phyloP scores from a whole-genome alignment of 257 asterid species.

The Parsonsia alboflavescens region DNA sequence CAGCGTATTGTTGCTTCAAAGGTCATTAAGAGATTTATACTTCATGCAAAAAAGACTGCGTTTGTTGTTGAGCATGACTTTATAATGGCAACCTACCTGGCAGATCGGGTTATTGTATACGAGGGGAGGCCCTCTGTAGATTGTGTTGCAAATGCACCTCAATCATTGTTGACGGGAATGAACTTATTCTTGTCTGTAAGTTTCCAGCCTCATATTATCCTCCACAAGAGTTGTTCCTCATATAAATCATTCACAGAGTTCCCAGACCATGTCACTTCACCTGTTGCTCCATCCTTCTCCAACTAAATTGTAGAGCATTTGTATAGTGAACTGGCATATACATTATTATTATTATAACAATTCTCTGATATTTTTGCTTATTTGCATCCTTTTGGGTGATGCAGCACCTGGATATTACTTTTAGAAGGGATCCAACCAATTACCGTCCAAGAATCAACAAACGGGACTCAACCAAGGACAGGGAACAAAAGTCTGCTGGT shows the following conservation, averaged over 20 bases:
- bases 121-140: slow-evolving; percentile 87
- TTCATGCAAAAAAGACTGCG: slow-evolving; percentile 94
- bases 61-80: slow-evolving; percentile 96
- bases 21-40: slow-evolving; percentile 94
- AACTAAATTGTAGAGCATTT: not conserved
- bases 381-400: slow-evolving; percentile 6
- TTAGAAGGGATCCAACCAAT: slow-evolving; percentile 96
- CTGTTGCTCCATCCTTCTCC: not conserved
- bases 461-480: slow-evolving; percentile 89
- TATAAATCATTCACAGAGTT: not conserved
- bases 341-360: not conserved
- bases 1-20: slow-evolving; percentile 98
- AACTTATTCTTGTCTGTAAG: slow-evolving; percentile 95
- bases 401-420: slow-evolving; percentile 94
- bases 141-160: slow-evolving; percentile 89
- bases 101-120: slow-evolving; percentile 91
- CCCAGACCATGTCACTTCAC: not conserved
- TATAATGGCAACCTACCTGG: slow-evolving; percentile 98
- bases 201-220: slow-evolving; percentile 4
- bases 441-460: slow-evolving; percentile 94
- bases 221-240: too few relatives aligned
- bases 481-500: slow-evolving; percentile 95
- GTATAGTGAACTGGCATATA: not conserved
- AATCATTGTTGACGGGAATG: slow-evolving; percentile 94
- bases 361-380: not conserved